A percentile compares a stretch with the other conserved stretches of the same genome.
phyloP scores from a whole-genome alignment of 441 rosid genomes.

The Brassica balearica region DNA sequence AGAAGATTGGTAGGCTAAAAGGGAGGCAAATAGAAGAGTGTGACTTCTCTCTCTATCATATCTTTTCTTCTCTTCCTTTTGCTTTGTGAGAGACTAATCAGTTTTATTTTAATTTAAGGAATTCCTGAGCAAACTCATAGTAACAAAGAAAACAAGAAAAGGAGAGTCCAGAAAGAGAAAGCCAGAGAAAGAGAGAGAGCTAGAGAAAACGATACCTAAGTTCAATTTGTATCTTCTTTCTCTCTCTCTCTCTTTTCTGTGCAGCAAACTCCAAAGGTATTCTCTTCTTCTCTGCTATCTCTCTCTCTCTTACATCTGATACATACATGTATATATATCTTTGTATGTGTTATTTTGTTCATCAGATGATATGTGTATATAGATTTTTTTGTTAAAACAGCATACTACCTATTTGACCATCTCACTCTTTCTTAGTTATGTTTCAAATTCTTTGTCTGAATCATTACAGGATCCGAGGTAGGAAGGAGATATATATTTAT shows the following conservation, averaged over 20 bases:
- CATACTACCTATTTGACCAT: conserved; percentile 34
- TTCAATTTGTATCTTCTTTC: conserved; percentile 36
- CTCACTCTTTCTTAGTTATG: conserved; percentile 25
- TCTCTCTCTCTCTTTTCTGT: conserved; percentile 21
- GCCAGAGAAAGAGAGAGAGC: conserved; percentile 27
- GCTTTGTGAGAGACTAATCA: conserved; percentile 47
- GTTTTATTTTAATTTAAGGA: not conserved
- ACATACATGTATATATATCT: not conserved
- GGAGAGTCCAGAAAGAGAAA: conserved; percentile 42
- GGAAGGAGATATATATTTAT: not conserved
- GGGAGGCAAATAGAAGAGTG: conserved; percentile 51
- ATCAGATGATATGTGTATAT: conserved; percentile 24
- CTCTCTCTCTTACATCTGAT: conserved; percentile 20
- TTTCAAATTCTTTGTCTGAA: conserved; percentile 31
- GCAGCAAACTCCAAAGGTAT: conserved; percentile 43
- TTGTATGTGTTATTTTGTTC: conserved; percentile 20
- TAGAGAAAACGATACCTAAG: conserved; percentile 46
- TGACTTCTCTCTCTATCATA: conserved; percentile 46
- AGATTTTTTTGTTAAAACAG: conserved; percentile 8
- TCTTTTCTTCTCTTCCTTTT: conserved; percentile 37
- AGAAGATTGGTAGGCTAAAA: conserved; percentile 43
- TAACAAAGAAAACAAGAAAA: conserved; percentile 39
- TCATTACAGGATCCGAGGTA: conserved; percentile 34
- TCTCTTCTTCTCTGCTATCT: conserved; percentile 27
- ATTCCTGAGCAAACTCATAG: conserved; percentile 37